Percentiles rank a stretch among this genome's conserved stretches.
phyloP scores from a whole-genome alignment of 176 grass and related monocot genomes.

The Juncus inflexus region DNA sequence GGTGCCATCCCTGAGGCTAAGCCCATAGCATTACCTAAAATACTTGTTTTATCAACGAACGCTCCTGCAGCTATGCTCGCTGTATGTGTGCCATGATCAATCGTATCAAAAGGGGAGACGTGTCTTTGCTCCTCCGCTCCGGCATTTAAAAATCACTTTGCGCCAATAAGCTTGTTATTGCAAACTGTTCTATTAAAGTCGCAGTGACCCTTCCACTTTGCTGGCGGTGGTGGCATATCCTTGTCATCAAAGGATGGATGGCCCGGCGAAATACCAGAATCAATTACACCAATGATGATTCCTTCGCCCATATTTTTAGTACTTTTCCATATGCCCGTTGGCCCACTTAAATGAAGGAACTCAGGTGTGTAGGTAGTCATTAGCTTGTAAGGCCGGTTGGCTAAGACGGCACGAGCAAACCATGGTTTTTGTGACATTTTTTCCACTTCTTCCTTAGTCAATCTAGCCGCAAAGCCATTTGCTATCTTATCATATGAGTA shows the following conservation, averaged over 20 bases:
- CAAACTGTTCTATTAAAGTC: slow-evolving; percentile 45
- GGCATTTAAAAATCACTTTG: slow-evolving; percentile 50
- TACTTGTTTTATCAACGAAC: slow-evolving; percentile 20
- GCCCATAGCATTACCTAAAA: slow-evolving; percentile 52
- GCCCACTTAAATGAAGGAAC: slow-evolving; percentile 40
- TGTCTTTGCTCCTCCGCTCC: slow-evolving; percentile 21
- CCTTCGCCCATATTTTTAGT: slow-evolving; percentile 47
- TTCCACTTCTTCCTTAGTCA: slow-evolving; percentile 37
- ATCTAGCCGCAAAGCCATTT: slow-evolving; percentile 49
- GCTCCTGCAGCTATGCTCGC: slow-evolving; percentile 52
- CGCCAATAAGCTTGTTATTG: slow-evolving; percentile 75
- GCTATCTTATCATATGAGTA: slow-evolving; percentile 54
- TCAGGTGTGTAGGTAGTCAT: slow-evolving; percentile 59
- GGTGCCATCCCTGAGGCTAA: slow-evolving; percentile 53
- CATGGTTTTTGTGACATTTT: slow-evolving; percentile 24
- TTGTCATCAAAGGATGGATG: slow-evolving; percentile 50
- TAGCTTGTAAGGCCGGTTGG: slow-evolving; percentile 38
- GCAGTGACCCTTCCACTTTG: slow-evolving; percentile 42
- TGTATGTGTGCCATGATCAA: slow-evolving; percentile 67
- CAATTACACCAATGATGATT: slow-evolving; percentile 48
- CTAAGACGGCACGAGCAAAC: slow-evolving; percentile 35
- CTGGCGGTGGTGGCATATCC: slow-evolving; percentile 41
- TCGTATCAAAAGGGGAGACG: slow-evolving; percentile 49
- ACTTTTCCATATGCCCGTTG: slow-evolving; percentile 32
- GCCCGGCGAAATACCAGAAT: slow-evolving; percentile 37